Conservation (phyloP, 1,284 basidiomycete genomes). For the Caloboletus inedulis region DNA sequence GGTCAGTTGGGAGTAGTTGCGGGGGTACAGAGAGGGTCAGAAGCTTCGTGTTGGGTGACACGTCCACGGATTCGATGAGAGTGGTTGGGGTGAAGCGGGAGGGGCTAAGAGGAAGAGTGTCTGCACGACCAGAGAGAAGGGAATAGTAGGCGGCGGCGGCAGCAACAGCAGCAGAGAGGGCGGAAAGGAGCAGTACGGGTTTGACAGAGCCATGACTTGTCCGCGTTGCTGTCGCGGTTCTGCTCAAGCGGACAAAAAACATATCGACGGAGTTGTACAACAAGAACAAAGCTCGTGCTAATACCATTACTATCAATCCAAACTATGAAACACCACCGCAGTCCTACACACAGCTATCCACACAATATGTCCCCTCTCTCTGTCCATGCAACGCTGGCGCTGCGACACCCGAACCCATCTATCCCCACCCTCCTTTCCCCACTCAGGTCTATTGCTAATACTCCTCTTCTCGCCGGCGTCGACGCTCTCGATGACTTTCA, state of each 20-base stretch:
- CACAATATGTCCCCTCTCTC: conserved; percentile 5
- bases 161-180: conserved; percentile 35
- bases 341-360: conserved; percentile 25
- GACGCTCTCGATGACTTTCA: conserved; percentile 34
- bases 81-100: conserved; percentile 62
- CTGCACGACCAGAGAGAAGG: conserved; percentile 44
- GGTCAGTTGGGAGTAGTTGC: conserved; percentile 34
- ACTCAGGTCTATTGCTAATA: conserved; percentile 16
- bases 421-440: conserved; percentile 33
- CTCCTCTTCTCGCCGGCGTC: background rate
- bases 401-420: conserved; percentile 20
- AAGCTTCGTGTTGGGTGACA: conserved; percentile 56
- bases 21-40: conserved; percentile 58
- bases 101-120: conserved; percentile 49
- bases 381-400: conserved; percentile 31
- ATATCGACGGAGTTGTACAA: conserved; percentile 22
- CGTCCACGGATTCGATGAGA: conserved; percentile 50
- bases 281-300: too few species aligned
- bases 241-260: conserved; percentile 13
- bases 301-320: too few species aligned
- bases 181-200: conserved; percentile 18
- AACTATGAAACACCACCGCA: conserved; percentile 29
- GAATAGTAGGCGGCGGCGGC: conserved; percentile 52
- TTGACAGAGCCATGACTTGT: background rate
- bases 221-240: background rate